phyloP scores from a whole-genome alignment of 371 early-diverging fungal species.

The Mucor saturninus region DNA sequence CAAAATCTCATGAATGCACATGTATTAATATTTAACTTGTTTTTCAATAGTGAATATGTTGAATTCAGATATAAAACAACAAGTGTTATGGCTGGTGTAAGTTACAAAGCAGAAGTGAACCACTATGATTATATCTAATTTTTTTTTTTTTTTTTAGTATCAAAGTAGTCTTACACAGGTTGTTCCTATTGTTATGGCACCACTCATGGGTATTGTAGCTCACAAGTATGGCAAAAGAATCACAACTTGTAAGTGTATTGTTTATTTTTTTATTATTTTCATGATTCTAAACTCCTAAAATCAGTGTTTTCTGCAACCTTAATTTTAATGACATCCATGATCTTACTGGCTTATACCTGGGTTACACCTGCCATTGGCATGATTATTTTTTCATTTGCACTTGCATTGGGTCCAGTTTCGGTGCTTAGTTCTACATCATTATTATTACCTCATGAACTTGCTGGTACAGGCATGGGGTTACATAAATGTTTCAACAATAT shows the following conservation, averaged over 20 bases:
- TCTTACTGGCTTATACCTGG: slow-evolving; percentile 43
- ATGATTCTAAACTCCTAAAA: background rate
- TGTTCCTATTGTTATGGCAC: slow-evolving; percentile 58
- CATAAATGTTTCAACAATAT: slow-evolving; percentile 56
- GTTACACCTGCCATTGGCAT: slow-evolving; percentile 49
- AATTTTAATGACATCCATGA: slow-evolving; percentile 39
- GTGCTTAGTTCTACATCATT: slow-evolving; percentile 48
- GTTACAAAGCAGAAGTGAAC: slow-evolving; percentile 3
- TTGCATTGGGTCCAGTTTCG: slow-evolving; percentile 53
- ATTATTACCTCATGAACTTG: slow-evolving; percentile 44
- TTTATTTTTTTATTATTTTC: background rate
- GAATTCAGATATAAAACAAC: slow-evolving; percentile 51
- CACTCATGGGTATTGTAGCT: slow-evolving; percentile 56
- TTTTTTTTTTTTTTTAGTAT: slow-evolving; percentile 32
- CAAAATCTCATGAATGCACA: too few relatives aligned
- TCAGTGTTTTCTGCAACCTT: slow-evolving; percentile 43
- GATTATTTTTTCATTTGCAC: slow-evolving; percentile 51
- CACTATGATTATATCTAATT: too few relatives aligned
- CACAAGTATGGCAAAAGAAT: slow-evolving; percentile 59
- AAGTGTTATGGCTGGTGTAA: slow-evolving; percentile 52
- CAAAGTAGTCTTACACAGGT: slow-evolving; percentile 61
- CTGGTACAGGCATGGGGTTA: slow-evolving; percentile 58
- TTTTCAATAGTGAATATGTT: slow-evolving; percentile 40
- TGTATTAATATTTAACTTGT: background rate
- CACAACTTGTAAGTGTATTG: slow-evolving; percentile 34